Base-by-base conservation (phyloP, 306 rosid species). In the Psophocarpus tetragonolobus region DNA sequence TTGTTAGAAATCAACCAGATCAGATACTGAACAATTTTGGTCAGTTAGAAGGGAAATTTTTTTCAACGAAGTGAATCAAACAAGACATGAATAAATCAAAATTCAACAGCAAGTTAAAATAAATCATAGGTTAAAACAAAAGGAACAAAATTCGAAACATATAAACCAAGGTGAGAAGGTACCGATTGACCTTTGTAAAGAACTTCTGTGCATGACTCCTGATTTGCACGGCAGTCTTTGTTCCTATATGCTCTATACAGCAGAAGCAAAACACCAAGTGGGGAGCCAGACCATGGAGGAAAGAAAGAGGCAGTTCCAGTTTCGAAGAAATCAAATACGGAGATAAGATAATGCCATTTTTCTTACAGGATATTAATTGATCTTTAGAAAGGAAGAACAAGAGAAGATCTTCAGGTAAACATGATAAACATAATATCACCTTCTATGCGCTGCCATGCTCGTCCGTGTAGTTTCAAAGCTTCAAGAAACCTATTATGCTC, bases 401-500 rank as follows among this genome's bases (percentile, higher is more conserved):
- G 38, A 73, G 48, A 15, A 41, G 47, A 10, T 14, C 41, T 29
- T 35, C 6, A 26, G 53, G 29, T 64, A 8, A 24, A 39, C 57
- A 41, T 24, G 15, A 39, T 26, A 44, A 70, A 68, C 21, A 68
- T 66, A 74, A 42, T 45, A 32, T 68, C 70, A 90, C 99, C 99
- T 95, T 95, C 99, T 80, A 91, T 95, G 60, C 97, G 97, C 86
- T 91, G 99, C 99, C 99, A 95, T 77, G 99, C 96, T 86, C 99
- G 90, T 32, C 99, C 99, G 80, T 95, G 78, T 73, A 92, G 96
- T 87, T 95, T 95, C 82, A 95, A 76, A 61, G 97, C 99, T 87
- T 95, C 97, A 21, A 95, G 84, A 84, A 95, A 95, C 85, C 93
- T 86, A 73, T 87, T 87, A 76, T 95, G 99, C 88, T 95, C 99